These are phyloP conservation scores for Uronychia setigera DNA, from an alignment of 73 alveolate genomes.

Conservation along the genomic window DNA sequence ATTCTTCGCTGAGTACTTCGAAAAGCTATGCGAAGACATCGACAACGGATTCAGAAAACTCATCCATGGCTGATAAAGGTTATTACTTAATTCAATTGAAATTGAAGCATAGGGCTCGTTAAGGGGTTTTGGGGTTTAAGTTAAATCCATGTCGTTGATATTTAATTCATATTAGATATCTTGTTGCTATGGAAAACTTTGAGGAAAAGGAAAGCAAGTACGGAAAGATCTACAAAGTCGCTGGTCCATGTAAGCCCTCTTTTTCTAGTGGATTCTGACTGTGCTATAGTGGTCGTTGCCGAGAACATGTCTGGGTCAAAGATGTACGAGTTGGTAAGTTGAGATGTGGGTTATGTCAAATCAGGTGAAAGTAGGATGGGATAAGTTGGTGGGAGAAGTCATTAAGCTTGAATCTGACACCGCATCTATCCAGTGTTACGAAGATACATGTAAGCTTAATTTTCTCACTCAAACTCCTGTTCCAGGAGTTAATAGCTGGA, in stretches of 20 bases:
- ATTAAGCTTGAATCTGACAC: conserved; percentile 98
- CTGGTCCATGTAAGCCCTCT: conserved; percentile 84
- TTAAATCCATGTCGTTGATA: background rate
- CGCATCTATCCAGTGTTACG: conserved; percentile 99
- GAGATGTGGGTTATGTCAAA: background rate
- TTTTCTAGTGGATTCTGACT: background rate
- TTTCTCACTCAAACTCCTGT: background rate
- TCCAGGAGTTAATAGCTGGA: conserved; percentile 74
- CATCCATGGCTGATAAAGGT: background rate
- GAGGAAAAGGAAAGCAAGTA: conserved; percentile 78
- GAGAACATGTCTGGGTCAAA: conserved; percentile 99
- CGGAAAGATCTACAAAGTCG: conserved; percentile 93
- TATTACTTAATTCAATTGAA: no score
- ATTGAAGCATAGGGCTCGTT: no score
- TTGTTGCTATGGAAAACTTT: conserved; percentile 53
- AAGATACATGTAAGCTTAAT: conserved; percentile 84
- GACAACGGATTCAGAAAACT: conserved; percentile 83
- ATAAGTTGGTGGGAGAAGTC: conserved; percentile 98
- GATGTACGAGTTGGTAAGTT: conserved; percentile 94
- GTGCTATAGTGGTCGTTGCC: conserved; percentile 93
- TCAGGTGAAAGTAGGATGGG: conserved; percentile 98
- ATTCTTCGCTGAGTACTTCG: conserved; percentile 65
- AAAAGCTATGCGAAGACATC: conserved; percentile 71
- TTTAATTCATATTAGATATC: background rate
- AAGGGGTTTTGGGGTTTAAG: no score